Evolutionary conservation across 495 filamentous ascomycete species (phyloP).

Genomic region (Pyrenula aspistea): DNA sequence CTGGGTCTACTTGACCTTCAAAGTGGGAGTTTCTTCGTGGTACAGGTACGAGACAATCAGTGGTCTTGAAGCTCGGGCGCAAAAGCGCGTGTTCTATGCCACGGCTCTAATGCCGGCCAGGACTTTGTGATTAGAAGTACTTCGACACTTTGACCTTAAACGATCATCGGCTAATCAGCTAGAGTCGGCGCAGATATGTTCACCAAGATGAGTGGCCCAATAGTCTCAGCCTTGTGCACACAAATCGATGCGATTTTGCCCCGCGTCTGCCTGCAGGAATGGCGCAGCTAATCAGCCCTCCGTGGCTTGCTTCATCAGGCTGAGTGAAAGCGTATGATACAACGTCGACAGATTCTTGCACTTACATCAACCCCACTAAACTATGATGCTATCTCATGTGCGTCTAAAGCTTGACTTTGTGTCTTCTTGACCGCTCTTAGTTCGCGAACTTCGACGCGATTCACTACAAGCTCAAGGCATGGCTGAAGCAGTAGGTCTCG

Average conservation of each 20-base stretch:
- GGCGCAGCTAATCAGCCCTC: background rate
- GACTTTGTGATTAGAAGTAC: background rate
- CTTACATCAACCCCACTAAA: background rate
- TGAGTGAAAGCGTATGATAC: background rate
- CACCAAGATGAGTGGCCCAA: background rate
- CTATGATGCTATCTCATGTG: background rate
- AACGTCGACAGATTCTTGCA: background rate
- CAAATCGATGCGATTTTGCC: background rate
- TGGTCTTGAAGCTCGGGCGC: too few species aligned
- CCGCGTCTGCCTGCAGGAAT: background rate
- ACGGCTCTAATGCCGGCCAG: background rate
- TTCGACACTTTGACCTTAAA: background rate
- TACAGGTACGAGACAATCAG: too few species aligned
- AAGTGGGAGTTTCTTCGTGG: too few species aligned
- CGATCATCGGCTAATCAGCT: too few species aligned
- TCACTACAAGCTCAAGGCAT: background rate
- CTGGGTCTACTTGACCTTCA: background rate
- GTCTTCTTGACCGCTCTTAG: background rate
- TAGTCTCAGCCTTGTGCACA: background rate
- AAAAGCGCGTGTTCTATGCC: background rate
- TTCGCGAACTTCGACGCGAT: background rate
- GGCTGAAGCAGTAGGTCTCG: background rate
- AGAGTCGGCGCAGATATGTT: background rate
- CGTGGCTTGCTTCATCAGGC: background rate
- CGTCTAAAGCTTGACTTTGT: background rate